These are phyloP conservation scores for Tricholoma sp. DNA, from an alignment of 768 basidiomycete species.

Conservation along the genomic window DNA sequence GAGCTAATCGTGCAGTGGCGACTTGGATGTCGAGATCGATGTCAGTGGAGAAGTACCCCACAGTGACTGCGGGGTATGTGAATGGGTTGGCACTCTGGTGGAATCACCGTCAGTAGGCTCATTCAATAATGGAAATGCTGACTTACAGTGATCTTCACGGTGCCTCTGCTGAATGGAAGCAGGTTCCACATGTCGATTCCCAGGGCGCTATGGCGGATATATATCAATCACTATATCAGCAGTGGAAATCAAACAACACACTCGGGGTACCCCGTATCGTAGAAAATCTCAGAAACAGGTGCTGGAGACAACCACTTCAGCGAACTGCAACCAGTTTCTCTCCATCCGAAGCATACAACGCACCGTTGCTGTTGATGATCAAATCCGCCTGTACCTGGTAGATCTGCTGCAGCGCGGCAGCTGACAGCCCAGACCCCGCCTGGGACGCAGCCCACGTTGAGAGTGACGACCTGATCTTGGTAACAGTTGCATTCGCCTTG, in stretches of 20 bases:
- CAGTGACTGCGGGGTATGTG: slow-evolving; percentile 39
- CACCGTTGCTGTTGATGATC: slow-evolving; percentile 44
- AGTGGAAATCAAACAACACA: slow-evolving; percentile 16
- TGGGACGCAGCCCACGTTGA: slow-evolving; percentile 40
- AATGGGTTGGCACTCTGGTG: slow-evolving; percentile 42
- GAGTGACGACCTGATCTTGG: slow-evolving; percentile 33
- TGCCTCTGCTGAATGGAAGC: slow-evolving; percentile 50
- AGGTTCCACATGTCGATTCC: slow-evolving; percentile 51
- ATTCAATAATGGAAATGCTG: background rate
- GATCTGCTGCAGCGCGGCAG: slow-evolving; percentile 36
- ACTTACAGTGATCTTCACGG: slow-evolving; percentile 39
- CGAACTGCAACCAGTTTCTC: background rate
- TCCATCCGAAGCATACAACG: slow-evolving; percentile 1
- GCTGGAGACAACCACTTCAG: slow-evolving; percentile 21
- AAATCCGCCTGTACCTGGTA: slow-evolving; percentile 41
- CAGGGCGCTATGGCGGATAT: slow-evolving; percentile 25
- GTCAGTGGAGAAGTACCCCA: slow-evolving; percentile 46
- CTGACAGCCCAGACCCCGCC: slow-evolving; percentile 32
- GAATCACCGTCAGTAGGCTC: too few species aligned
- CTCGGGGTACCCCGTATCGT: slow-evolving; percentile 41
- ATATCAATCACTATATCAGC: too few species aligned
- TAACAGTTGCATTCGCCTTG: slow-evolving; percentile 25
- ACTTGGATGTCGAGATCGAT: slow-evolving; percentile 48
- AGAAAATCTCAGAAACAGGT: slow-evolving; percentile 45
- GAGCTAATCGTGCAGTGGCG: slow-evolving; percentile 39